These are phyloP conservation scores for Ottelia alismoides DNA, from an alignment of 106 monocot genomes.

Conservation along the genomic window DNA sequence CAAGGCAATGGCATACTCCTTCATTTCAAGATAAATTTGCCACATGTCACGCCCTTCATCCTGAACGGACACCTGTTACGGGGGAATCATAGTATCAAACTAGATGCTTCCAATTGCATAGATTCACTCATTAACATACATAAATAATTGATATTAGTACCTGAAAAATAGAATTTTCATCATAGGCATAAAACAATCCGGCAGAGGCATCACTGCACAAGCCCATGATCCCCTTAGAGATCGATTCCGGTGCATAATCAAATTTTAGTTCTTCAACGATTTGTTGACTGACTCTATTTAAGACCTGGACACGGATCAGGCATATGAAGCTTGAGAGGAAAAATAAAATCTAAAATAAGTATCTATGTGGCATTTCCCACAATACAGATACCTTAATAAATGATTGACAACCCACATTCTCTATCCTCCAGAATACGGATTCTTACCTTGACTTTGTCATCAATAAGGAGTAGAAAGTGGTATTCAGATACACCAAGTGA, in stretches of 20 bases:
- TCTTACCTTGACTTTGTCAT: conserved; percentile 79
- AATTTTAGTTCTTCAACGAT: conserved; percentile 82
- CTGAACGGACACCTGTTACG: conserved; percentile 66
- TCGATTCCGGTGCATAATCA: conserved; percentile 67
- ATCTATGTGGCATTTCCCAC: too few relatives aligned
- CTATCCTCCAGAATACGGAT: too few relatives aligned
- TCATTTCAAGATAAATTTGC: conserved; percentile 79
- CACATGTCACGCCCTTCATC: conserved; percentile 99
- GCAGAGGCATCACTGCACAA: conserved; percentile 90
- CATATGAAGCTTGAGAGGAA: too few relatives aligned
- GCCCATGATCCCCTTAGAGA: conserved; percentile 80
- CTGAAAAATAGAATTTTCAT: conserved; percentile 97
- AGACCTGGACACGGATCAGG: conserved; percentile 42
- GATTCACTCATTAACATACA: too few relatives aligned
- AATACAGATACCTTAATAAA: too few relatives aligned
- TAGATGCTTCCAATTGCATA: too few relatives aligned
- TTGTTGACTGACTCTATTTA: conserved; percentile 89
- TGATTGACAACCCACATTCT: too few relatives aligned
- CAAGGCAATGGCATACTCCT: conserved; percentile 78
- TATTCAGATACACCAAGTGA: conserved; percentile 90
- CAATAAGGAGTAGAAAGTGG: conserved; percentile 88
- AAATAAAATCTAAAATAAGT: too few relatives aligned
- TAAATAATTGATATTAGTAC: conserved; percentile 29
- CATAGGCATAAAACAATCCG: conserved; percentile 89
- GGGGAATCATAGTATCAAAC: too few relatives aligned